Percentiles rank a stretch among this genome's conserved stretches.
Conservation (phyloP, 768 basidiomycete genomes). For the Naganishia vishniacii region DNA sequence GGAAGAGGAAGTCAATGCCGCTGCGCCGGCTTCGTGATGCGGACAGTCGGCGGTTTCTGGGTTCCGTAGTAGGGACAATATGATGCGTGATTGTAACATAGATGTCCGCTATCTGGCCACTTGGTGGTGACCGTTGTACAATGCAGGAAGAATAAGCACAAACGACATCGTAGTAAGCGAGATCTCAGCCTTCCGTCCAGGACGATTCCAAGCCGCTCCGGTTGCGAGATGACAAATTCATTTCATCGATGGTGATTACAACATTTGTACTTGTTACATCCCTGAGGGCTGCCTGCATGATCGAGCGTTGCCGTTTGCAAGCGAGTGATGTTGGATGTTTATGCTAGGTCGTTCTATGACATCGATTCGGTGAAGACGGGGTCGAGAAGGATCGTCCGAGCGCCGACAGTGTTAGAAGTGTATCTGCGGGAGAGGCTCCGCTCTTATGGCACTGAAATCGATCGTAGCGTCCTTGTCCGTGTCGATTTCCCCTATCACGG, state of each 20-base stretch:
- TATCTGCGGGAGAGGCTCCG: constrained; percentile 65
- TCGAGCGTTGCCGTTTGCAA: background rate
- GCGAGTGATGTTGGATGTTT: background rate
- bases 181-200: no score
- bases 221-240: background rate
- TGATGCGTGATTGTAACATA: background rate
- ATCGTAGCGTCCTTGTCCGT: constrained; percentile 72
- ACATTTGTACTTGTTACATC: constrained; percentile 1
- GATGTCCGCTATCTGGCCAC: background rate
- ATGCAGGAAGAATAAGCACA: background rate
- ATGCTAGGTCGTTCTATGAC: background rate
- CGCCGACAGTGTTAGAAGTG: constrained; percentile 30
- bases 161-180: background rate
- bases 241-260: background rate
- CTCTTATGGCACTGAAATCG: constrained; percentile 73
- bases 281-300: background rate
- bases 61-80: background rate
- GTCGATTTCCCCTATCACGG: constrained; percentile 52
- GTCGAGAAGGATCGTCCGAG: background rate
- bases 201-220: background rate
- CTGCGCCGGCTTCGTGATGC: background rate
- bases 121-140: background rate
- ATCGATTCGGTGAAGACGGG: no score
- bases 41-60: background rate
- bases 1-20: constrained; percentile 51